These are phyloP conservation scores for Monosporozyma aquatica DNA, from an alignment of 805 yeast genomes.

Conservation along the genomic window DNA sequence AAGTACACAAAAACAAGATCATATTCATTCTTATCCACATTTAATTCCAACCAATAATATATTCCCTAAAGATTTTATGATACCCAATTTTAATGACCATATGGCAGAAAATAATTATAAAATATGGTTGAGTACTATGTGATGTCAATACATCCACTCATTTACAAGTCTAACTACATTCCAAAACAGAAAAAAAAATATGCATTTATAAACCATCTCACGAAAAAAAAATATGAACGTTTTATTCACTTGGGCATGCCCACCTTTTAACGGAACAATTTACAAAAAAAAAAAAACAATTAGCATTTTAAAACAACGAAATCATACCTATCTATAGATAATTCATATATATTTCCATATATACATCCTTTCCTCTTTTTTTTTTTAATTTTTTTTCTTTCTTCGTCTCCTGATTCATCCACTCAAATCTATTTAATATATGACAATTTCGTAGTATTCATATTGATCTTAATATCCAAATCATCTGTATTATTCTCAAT, in stretches of 20 bases:
- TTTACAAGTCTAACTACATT: too few species aligned
- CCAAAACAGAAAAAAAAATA: too few species aligned
- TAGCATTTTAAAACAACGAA: not conserved
- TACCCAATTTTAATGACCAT: constrained; percentile 13
- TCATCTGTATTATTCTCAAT: constrained; percentile 80
- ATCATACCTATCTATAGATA: not conserved
- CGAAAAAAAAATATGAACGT: not conserved
- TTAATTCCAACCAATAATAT: not conserved
- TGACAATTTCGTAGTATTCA: constrained; percentile 61
- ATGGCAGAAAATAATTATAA: constrained; percentile 27
- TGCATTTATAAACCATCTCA: constrained; percentile 1
- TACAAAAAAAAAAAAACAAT: too few species aligned
- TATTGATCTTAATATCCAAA: constrained; percentile 73
- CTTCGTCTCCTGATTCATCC: too few species aligned
- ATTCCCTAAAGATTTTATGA: not conserved
- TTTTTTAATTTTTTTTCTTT: too few species aligned
- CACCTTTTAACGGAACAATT: too few species aligned
- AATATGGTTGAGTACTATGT: constrained; percentile 21
- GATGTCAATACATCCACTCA: too few species aligned
- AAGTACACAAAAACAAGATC: too few species aligned
- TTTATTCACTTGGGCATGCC: too few species aligned
- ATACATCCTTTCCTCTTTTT: too few species aligned
- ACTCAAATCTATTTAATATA: constrained; percentile 38
- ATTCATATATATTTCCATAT: not conserved
- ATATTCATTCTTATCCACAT: not conserved